Evolutionary conservation across 2,329 filamentous ascomycete species (phyloP).

Genomic region (Sarocladium strictum): DNA sequence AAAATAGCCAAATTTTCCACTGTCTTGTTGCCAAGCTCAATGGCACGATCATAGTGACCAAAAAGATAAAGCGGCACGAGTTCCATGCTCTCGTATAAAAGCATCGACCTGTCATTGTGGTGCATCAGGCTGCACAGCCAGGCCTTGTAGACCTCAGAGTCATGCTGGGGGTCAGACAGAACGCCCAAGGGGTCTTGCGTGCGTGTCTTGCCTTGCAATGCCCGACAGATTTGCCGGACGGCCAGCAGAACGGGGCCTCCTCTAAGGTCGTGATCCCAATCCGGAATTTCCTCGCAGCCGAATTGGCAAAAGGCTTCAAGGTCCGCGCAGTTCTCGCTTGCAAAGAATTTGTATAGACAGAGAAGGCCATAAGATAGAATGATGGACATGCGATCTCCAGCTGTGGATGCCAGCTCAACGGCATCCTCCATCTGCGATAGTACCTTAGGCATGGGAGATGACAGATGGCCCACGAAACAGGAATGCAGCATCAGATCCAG

Average conservation of each 20-base stretch:
- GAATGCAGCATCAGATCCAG: constrained; percentile 64
- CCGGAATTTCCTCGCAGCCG: constrained; percentile 66
- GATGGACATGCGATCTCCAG: constrained; percentile 66
- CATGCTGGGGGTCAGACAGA: constrained; percentile 64
- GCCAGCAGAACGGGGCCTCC: constrained; percentile 65
- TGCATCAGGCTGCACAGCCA: constrained; percentile 47
- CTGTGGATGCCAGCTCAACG: constrained; percentile 58
- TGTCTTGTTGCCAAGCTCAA: constrained; percentile 48
- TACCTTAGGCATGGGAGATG: constrained; percentile 53
- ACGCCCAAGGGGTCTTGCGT: constrained; percentile 45
- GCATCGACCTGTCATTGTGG: constrained; percentile 57
- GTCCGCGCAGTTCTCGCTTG: constrained; percentile 62
- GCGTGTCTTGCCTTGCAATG: constrained; percentile 68
- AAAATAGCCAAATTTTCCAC: constrained; percentile 41
- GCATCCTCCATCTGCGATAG: constrained; percentile 58
- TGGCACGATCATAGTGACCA: constrained; percentile 54
- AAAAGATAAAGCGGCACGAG: constrained; percentile 57
- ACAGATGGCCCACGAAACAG: constrained; percentile 64
- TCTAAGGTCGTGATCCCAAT: constrained; percentile 65
- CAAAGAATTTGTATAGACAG: constrained; percentile 62
- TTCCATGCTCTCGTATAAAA: constrained; percentile 64
- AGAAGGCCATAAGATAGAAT: constrained; percentile 66
- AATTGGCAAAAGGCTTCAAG: constrained; percentile 66
- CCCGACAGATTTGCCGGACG: constrained; percentile 59
- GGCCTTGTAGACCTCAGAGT: constrained; percentile 49